Base-by-base conservation (phyloP, 108 stramenopile species). In the Conticribra guillardii region DNA sequence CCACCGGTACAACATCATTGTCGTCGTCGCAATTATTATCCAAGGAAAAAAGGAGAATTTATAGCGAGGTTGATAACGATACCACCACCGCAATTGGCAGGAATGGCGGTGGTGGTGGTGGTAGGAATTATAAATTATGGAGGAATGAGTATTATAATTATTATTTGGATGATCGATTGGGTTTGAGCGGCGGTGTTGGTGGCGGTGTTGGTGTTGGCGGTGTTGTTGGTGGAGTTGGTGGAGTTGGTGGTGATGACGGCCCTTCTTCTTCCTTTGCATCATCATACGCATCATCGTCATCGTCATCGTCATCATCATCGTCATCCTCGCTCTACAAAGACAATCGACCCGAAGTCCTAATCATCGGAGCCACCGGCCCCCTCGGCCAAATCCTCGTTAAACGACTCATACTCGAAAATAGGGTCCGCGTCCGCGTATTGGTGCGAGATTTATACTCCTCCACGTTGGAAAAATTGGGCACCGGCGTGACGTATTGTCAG, bases 371-470 rank as follows among this genome's bases (percentile, higher is more conserved):
- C 0, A 93, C 94, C 14, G 92, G 92, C 23, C 82, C 84, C 31
- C 79, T 93, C 46, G 96, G 96, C 11, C 82, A 90, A 54, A 54
- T 90, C 19, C 80, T 97, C n/a, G 93, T 94, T 1, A 82, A 89
- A 57, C 87, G 94, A 22, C 67, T 97, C 1, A 54, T 97, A 5
- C 64, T 94, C 18, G 84, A 86, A 37, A 84, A 87, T 22, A 80
- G 85, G 14, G 90, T 91, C 26, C 86, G 91, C 3, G 92, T 96
- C 9, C 84, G 96, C 7, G 93, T 95, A 2, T 59, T 96, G 52
- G 96, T 97, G 18, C 78, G 91, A 41, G 92, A 97, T 71, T 86
- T 97, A 80, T 97, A 96, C 79, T 93, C 93, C 2, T 60, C 71
- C 32, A 96, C 96, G 3, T 60, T 97, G 49, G 90, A 95, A 54